Conservation (phyloP, 78 protist species). For the Guillardia theta region DNA sequence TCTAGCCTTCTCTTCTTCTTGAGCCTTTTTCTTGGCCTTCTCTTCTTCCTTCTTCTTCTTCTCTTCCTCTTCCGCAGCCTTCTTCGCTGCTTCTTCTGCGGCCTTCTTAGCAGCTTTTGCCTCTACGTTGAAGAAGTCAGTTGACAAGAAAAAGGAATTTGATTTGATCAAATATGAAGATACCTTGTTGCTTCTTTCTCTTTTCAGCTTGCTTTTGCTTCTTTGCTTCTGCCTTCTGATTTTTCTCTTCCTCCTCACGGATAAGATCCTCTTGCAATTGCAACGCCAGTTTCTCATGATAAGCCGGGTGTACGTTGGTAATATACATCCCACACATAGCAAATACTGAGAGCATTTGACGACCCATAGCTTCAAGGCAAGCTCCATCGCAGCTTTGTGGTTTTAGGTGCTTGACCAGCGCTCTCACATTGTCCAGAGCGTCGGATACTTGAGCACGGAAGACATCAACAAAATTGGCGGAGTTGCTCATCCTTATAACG, state of each 20-base stretch:
- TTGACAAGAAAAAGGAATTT: too few species aligned
- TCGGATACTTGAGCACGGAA: not conserved
- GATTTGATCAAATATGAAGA: too few species aligned
- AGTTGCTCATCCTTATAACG: conserved; percentile 3
- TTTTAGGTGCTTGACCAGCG: not conserved
- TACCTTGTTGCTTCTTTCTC: not conserved
- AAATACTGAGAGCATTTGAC: not conserved
- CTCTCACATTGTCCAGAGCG: conserved; percentile 3
- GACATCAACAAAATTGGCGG: not conserved
- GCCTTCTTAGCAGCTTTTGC: not conserved
- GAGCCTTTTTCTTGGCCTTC: not conserved
- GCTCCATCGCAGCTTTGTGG: not conserved
- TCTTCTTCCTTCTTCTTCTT: not conserved
- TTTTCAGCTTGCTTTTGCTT: not conserved
- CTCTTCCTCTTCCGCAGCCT: not conserved
- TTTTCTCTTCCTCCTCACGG: conserved; percentile 20
- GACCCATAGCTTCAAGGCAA: conserved; percentile 1
- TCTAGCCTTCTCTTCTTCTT: not conserved
- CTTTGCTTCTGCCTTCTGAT: not conserved
- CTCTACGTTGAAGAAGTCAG: too few species aligned
- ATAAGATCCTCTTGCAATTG: not conserved
- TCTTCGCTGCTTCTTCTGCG: not conserved
- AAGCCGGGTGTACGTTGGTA: conserved; percentile 17
- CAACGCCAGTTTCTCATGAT: conserved; percentile 1
- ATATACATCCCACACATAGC: conserved; percentile 23